Conservation (phyloP, 2,329 filamentous ascomycete genomes). For the Nannizzia gypsea region DNA sequence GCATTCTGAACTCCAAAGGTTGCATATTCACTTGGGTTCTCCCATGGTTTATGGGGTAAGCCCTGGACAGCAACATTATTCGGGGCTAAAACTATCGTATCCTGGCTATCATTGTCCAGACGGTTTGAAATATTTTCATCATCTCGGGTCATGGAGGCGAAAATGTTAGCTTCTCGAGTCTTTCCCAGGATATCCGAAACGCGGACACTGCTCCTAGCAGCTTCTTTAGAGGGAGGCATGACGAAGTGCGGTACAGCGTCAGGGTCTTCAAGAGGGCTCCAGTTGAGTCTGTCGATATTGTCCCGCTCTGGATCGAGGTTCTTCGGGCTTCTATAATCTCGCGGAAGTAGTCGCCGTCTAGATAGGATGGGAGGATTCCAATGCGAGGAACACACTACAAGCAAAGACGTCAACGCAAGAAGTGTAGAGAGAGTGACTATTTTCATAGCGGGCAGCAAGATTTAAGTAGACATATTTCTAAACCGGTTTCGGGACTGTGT, state of each 20-base stretch:
- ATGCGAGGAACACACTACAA: slow-evolving; percentile 5
- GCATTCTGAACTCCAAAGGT: slow-evolving; percentile 51
- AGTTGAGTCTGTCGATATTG: slow-evolving; percentile 3
- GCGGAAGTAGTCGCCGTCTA: background rate
- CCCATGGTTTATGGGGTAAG: slow-evolving; percentile 64
- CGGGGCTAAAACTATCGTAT: slow-evolving; percentile 79
- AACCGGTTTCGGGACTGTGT: background rate
- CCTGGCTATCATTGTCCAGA: slow-evolving; percentile 53
- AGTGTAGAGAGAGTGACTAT: background rate
- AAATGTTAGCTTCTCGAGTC: slow-evolving; percentile 68
- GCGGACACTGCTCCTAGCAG: slow-evolving; percentile 42
- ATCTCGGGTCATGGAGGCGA: slow-evolving; percentile 68
- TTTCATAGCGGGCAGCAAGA: background rate
- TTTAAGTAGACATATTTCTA: background rate
- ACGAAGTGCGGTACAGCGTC: background rate
- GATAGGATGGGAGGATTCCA: background rate
- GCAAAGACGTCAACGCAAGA: background rate
- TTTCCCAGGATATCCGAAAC: slow-evolving; percentile 76
- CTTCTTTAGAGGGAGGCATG: background rate
- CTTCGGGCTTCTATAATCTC: background rate
- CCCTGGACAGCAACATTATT: slow-evolving; percentile 67
- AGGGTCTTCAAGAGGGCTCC: background rate
- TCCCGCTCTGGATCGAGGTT: background rate
- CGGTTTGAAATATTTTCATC: slow-evolving; percentile 56
- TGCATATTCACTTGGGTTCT: slow-evolving; percentile 60